phyloP scores from a whole-genome alignment of 2,329 filamentous ascomycete genomes.

The Colletotrichum orbiculare region DNA sequence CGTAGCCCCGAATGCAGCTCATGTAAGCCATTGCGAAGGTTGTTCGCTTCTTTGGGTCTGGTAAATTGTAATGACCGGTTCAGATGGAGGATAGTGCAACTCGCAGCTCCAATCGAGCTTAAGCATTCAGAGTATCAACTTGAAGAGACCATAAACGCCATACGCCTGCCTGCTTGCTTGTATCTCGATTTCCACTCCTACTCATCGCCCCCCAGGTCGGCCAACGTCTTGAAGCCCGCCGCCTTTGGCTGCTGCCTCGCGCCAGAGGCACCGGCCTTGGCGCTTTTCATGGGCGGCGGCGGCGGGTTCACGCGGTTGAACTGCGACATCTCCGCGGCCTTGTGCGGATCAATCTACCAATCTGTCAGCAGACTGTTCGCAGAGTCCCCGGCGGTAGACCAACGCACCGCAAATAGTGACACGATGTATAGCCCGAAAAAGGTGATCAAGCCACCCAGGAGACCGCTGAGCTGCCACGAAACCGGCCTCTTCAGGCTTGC shows the following conservation, averaged over 20 bases:
- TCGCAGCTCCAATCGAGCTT: too few relatives aligned
- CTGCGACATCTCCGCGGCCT: slow-evolving; percentile 67
- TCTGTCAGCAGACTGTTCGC: slow-evolving; percentile 25
- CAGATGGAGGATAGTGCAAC: too few relatives aligned
- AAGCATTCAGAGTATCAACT: too few relatives aligned
- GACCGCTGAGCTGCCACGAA: slow-evolving; percentile 50
- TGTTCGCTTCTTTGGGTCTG: too few relatives aligned
- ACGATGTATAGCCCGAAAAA: slow-evolving; percentile 72
- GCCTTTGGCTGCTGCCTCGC: slow-evolving; percentile 41
- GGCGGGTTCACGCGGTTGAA: slow-evolving; percentile 65
- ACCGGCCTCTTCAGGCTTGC: slow-evolving; percentile 38
- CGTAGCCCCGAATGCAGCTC: too few relatives aligned
- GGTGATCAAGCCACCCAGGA: slow-evolving; percentile 62
- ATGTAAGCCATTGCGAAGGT: too few relatives aligned
- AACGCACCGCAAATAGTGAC: slow-evolving; percentile 69
- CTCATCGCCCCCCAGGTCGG: slow-evolving; percentile 58
- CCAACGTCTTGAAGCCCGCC: slow-evolving; percentile 62
- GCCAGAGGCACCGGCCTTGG: slow-evolving; percentile 34
- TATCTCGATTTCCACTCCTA: not conserved
- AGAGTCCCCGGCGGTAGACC: slow-evolving; percentile 1
- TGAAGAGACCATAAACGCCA: slow-evolving; percentile 9
- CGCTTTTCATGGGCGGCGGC: slow-evolving; percentile 38
- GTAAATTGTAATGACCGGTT: too few relatives aligned
- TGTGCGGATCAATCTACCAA: slow-evolving; percentile 69
- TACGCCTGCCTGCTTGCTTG: slow-evolving; percentile 1